Evolutionary conservation across 169 alveolate species (phyloP).

Genomic region (Plasmodium gonderi): DNA sequence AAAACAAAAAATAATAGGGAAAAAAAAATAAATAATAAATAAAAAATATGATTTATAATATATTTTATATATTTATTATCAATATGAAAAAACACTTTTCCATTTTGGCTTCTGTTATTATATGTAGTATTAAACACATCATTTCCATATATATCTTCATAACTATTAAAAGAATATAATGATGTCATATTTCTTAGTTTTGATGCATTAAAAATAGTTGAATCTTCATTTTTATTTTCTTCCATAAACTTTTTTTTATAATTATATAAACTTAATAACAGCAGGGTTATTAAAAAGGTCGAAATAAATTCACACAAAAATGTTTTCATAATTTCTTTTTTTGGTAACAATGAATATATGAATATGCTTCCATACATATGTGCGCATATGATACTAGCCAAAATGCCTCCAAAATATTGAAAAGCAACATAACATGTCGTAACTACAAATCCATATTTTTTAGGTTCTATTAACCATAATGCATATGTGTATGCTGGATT

Average conservation of each 20-base stretch:
- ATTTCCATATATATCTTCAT: conserved; percentile 55
- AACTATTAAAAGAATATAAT: conserved; percentile 6
- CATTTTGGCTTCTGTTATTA: neutral
- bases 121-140: conserved; percentile 5
- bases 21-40: conserved; percentile 60
- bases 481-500: conserved; percentile 73
- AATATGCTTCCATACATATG: conserved; percentile 68
- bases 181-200: conserved; percentile 43
- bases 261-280: conserved; percentile 59
- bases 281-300: conserved; percentile 49
- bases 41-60: conserved; percentile 58
- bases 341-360: conserved; percentile 52
- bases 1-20: conserved; percentile 65
- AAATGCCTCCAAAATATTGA: conserved; percentile 58
- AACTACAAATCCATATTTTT: conserved; percentile 67
- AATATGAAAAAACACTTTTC: neutral
- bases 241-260: conserved; percentile 48
- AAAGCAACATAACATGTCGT: conserved; percentile 53
- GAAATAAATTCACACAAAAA: conserved; percentile 71
- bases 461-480: conserved; percentile 53
- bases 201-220: neutral
- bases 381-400: conserved; percentile 67
- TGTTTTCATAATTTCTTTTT: conserved; percentile 57
- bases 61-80: conserved; percentile 69
- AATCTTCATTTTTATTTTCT: conserved; percentile 59